Evolutionary conservation across 2,329 filamentous ascomycete genomes (phyloP).

Genomic region (Paecilomyces niveus): DNA sequence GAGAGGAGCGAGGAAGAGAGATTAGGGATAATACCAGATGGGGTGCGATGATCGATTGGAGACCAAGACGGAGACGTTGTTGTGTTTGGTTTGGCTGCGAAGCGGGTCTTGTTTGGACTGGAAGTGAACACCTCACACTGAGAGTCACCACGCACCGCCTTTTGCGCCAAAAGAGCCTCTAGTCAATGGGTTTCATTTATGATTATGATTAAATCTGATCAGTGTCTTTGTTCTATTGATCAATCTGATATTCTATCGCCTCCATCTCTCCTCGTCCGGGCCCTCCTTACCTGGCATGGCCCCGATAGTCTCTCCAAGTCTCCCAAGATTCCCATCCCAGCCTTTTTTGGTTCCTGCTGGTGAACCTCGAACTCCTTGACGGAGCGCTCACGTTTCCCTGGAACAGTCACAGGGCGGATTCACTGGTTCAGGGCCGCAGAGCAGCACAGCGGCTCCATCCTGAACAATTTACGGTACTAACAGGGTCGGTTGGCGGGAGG

Average conservation of each 20-base stretch:
- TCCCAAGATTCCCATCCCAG: neutral
- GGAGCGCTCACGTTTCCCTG: neutral
- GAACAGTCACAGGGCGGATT: neutral
- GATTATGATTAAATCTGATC: too few relatives aligned
- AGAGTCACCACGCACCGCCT: neutral
- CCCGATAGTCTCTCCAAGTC: neutral
- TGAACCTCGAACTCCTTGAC: neutral
- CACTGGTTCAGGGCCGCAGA: neutral
- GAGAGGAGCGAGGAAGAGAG: constrained; percentile 1
- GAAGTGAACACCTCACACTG: neutral
- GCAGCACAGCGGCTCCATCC: neutral
- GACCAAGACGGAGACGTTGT: constrained; percentile 1
- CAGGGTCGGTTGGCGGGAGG: neutral
- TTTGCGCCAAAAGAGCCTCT: neutral
- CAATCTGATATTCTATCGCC: too few relatives aligned
- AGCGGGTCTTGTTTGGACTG: constrained; percentile 2
- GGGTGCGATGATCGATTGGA: constrained; percentile 1
- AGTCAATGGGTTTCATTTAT: too few relatives aligned
- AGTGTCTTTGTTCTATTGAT: too few relatives aligned
- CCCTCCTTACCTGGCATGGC: neutral
- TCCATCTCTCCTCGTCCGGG: neutral
- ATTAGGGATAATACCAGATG: constrained; percentile 1
- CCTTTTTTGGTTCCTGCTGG: neutral
- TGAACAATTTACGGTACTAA: neutral
- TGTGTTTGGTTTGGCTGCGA: constrained; percentile 3